Evolutionary conservation across 2,329 filamentous ascomycete species (phyloP), one percentile per base, ranked within the genome.

Genomic region (Fusarium falciforme): DNA sequence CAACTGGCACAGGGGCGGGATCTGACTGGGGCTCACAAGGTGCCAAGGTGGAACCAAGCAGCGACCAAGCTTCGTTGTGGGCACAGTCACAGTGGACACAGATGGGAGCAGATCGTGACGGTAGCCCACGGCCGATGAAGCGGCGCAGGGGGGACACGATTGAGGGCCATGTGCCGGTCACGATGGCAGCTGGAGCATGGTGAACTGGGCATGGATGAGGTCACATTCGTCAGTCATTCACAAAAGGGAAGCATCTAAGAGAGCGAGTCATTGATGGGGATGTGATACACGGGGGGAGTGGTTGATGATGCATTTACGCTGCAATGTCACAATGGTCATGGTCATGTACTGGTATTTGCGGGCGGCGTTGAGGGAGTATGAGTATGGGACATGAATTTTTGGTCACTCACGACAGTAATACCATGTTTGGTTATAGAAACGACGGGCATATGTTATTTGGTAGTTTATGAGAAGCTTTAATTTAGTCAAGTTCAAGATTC

Each of bases 81-180:
- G 78, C 80, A 33, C 78, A 79, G 61, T 77, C 76, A 54, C 82
- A 80, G 40, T 84, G 80, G 82, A 74, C 73, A 66, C 78, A 80
- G 31, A 71, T 83, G 71, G 79, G 79, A n/a, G 66, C 77, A n/a
- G 80, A 83, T 38, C 78, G 80, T 31, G 80, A 79, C 3, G 80
- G 75, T 16, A 84, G 82, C 72, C 83, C 83, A 3, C 70, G 82
- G 52, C 79, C 82, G 22, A 78, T 80, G 72, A 84, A 84, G 82
- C 79, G 82, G 68, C 78, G 83, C 52, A 78, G 83, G 65, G 79
- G 74, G 25, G 81, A 82, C 25, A 76, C 71, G 16, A 75, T 83
- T 27, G 80, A 81, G 52, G 74, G 75, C 47, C 79, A 81, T 61
- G 78, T 82, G 60, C 78, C 81, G 49, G 78, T 82, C 31, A 79